Conservation (phyloP, 192 early-diverging fungal genomes). For the Backusella tuberculispora region DNA sequence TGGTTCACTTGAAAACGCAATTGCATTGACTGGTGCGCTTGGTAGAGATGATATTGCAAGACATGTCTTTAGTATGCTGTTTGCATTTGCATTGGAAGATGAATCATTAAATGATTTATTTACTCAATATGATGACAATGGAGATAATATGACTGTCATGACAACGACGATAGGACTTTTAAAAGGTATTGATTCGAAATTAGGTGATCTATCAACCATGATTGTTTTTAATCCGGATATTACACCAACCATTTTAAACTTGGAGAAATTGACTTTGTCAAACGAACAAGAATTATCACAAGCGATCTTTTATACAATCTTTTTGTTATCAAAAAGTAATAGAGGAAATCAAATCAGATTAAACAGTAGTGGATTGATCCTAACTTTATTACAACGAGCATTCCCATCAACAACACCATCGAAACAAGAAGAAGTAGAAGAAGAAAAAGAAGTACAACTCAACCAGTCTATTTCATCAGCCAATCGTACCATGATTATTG, state of each 20-base stretch:
- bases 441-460: neutral
- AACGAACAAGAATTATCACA: conserved; percentile 26
- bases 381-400: conserved; percentile 41
- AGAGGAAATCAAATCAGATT: conserved; percentile 57
- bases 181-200: conserved; percentile 15
- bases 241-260: conserved; percentile 29
- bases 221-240: conserved; percentile 40
- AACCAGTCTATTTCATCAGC: conserved; percentile 13
- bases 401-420: conserved; percentile 21
- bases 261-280: conserved; percentile 32
- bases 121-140: conserved; percentile 32
- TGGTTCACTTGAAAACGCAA: conserved; percentile 57
- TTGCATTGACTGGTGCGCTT: conserved; percentile 57
- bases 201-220: neutral
- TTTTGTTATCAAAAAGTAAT: conserved; percentile 49
- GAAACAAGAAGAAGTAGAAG: conserved; percentile 16
- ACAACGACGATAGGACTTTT: neutral
- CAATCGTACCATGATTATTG: conserved; percentile 27
- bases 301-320: conserved; percentile 41
- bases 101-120: conserved; percentile 49
- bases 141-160: neutral
- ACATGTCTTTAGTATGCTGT: conserved; percentile 58
- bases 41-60: conserved; percentile 33
- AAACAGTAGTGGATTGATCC: conserved; percentile 51
- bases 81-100: conserved; percentile 58